phyloP scores from a whole-genome alignment of 2,329 filamentous ascomycete genomes.

The Penicillium sp. region DNA sequence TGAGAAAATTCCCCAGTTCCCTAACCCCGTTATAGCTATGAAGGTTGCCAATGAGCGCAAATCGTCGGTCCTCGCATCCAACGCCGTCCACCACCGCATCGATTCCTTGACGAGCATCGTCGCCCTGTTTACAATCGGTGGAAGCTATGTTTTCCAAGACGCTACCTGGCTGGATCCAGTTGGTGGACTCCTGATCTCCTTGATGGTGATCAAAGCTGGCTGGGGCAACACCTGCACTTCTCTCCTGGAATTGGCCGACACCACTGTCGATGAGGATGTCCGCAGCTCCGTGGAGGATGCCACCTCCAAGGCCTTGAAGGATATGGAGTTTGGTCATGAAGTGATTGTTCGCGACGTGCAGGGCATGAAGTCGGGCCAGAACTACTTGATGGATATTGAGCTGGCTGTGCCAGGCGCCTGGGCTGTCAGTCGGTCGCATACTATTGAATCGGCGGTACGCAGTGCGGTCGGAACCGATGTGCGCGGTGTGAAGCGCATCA shows the following conservation, averaged over 20 bases:
- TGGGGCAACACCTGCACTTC: slow-evolving; percentile 81
- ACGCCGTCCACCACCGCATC: slow-evolving; percentile 93
- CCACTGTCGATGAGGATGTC: slow-evolving; percentile 82
- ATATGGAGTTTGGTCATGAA: slow-evolving; percentile 56
- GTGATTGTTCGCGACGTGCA: slow-evolving; percentile 76
- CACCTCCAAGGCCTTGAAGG: slow-evolving; percentile 59
- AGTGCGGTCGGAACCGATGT: slow-evolving; percentile 73
- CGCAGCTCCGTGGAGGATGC: slow-evolving; percentile 70
- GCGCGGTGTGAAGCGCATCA: slow-evolving; percentile 78
- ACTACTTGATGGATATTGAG: slow-evolving; percentile 90
- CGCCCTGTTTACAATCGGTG: slow-evolving; percentile 83
- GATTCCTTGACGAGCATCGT: slow-evolving; percentile 95
- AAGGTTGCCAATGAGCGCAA: slow-evolving; percentile 93
- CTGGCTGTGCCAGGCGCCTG: slow-evolving; percentile 75
- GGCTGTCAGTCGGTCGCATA: slow-evolving; percentile 70
- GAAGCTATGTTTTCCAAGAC: slow-evolving; percentile 80
- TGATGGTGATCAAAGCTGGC: slow-evolving; percentile 90
- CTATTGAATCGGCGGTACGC: slow-evolving; percentile 72
- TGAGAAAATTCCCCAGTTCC: not conserved
- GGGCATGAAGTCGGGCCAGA: slow-evolving; percentile 94
- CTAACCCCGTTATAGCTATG: slow-evolving; percentile 64
- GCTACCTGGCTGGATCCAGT: slow-evolving; percentile 94
- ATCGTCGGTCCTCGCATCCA: slow-evolving; percentile 92
- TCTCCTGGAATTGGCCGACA: slow-evolving; percentile 87
- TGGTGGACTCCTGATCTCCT: slow-evolving; percentile 85